A percentile compares a stretch with the other conserved stretches of the same genome.
These are phyloP conservation scores for Neurospora tetraspora DNA, from an alignment of 495 filamentous ascomycete genomes.

Conservation along the genomic window DNA sequence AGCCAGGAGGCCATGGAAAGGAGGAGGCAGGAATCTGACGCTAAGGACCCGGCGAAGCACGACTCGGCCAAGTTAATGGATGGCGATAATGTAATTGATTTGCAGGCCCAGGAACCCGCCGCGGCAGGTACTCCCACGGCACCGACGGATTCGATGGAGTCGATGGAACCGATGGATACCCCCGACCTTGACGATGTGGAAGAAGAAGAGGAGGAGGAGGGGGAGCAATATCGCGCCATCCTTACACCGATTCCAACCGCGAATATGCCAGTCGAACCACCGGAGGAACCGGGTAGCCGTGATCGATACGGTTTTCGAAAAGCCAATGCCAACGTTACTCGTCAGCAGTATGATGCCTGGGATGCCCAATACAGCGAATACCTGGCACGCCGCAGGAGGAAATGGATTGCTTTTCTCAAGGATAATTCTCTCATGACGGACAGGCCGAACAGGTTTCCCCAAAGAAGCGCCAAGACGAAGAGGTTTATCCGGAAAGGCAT, in stretches of 20 bases:
- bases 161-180: background rate
- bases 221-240: background rate
- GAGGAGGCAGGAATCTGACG: constrained; percentile 5
- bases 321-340: constrained; percentile 64
- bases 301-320: constrained; percentile 91
- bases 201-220: background rate
- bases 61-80: constrained; percentile 24
- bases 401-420: constrained; percentile 71
- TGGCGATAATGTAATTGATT: constrained; percentile 9
- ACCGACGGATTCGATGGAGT: background rate
- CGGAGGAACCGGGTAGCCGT: constrained; percentile 33
- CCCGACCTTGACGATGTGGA: background rate
- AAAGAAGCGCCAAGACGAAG: constrained; percentile 71
- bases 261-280: constrained; percentile 15
- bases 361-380: constrained; percentile 58
- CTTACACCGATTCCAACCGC: constrained; percentile 11
- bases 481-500: constrained; percentile 92
- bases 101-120: background rate
- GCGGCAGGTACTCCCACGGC: background rate
- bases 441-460: constrained; percentile 68
- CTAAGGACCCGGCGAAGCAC: constrained; percentile 16
- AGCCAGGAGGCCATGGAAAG: background rate
- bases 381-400: constrained; percentile 57
- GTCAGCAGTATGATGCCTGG: constrained; percentile 77
- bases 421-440: constrained; percentile 64